Evolutionary conservation across 768 basidiomycete genomes (phyloP), one percentile per base, ranked within the genome.

Genomic region (Boletus patriciae): DNA sequence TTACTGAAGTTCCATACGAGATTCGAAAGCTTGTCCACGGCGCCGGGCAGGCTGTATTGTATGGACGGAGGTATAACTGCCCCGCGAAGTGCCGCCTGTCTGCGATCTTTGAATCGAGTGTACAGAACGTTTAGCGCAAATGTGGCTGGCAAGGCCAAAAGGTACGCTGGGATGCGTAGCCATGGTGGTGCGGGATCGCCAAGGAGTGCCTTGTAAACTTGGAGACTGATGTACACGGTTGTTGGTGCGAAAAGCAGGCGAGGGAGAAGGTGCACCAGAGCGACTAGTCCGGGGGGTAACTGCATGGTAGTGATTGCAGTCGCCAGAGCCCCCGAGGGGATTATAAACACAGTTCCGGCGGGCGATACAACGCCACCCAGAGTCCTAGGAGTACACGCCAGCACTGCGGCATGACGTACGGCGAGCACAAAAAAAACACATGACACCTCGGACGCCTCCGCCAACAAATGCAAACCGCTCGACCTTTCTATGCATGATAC

Each of bases 31-130:
- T 82, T 60, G 57, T 83, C 83, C 4, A 80, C n/a, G 56, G 78
- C 80, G 25, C 80, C 82, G 7, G 75, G 68, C 64, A 59, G 71
- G 40, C 68, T 76, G 0, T 79, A 80, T 27, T 64, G 57, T 1
- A 71, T 64, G 18, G 57, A 66, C 1, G 80, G 80, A 0, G 78
- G 67, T n/a, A 80, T 66, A 11, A 77, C 75, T 29, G 83, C 83
- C 4, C 82, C 83, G 21, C 74, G 46, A 1, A 68, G 66, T 8
- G 74, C 74, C 8, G 84, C 84, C 13, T 71, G 66, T 10, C 77
- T 72, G 37, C 63, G 71, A 15, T 80, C 66, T 12, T 78, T 76
- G 3, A 83, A 80, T 1, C 63, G 48, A 42, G 84, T 72, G 55
- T 82, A 86, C 50, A 78, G 7, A 0, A 73, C 52, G 15, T 54